A percentile compares a stretch with the other conserved stretches of the same genome.
Conservation (phyloP, 345 rosid species). For the Pistacia integerrima region DNA sequence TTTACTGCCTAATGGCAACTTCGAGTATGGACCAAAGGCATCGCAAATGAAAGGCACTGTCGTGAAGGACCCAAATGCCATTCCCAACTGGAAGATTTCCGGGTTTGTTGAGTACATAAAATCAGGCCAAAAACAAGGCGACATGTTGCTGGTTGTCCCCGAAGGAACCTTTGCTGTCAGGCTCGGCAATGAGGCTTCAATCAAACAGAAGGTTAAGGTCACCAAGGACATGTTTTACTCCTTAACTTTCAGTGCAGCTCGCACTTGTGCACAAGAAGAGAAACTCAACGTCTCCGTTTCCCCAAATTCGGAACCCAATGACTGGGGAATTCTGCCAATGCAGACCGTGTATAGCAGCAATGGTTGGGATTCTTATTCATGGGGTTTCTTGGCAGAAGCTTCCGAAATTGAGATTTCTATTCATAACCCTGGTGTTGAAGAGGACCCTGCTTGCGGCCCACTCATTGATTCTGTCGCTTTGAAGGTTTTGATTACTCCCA, state of each 20-base stretch:
- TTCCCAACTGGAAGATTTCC: slow-evolving; percentile 72
- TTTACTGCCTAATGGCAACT: slow-evolving; percentile 77
- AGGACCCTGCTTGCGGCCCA: slow-evolving; percentile 85
- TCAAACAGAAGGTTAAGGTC: slow-evolving; percentile 62
- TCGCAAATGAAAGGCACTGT: slow-evolving; percentile 65
- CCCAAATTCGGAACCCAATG: slow-evolving; percentile 40
- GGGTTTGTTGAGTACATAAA: slow-evolving; percentile 88
- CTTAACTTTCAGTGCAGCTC: slow-evolving; percentile 69
- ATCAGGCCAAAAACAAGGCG: slow-evolving; percentile 86
- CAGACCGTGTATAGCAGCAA: slow-evolving; percentile 85
- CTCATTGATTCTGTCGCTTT: slow-evolving; percentile 68
- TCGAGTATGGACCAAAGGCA: slow-evolving; percentile 71
- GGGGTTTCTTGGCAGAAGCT: slow-evolving; percentile 71
- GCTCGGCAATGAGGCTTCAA: slow-evolving; percentile 75
- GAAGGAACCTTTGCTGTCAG: slow-evolving; percentile 67
- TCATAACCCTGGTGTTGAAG: slow-evolving; percentile 77
- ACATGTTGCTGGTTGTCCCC: slow-evolving; percentile 84
- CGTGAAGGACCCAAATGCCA: slow-evolving; percentile 44
- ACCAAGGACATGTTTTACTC: slow-evolving; percentile 52
- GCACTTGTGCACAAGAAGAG: slow-evolving; percentile 90
- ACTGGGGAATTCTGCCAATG: slow-evolving; percentile 69
- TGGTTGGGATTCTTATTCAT: slow-evolving; percentile 83
- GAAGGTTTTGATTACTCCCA: slow-evolving; percentile 52
- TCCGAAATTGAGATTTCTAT: slow-evolving; percentile 44
- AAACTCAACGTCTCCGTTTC: slow-evolving; percentile 67